Evolutionary conservation across 2,329 filamentous ascomycete species (phyloP), one percentile per base, ranked within the genome.

Genomic region (Colletotrichum falcatum): DNA sequence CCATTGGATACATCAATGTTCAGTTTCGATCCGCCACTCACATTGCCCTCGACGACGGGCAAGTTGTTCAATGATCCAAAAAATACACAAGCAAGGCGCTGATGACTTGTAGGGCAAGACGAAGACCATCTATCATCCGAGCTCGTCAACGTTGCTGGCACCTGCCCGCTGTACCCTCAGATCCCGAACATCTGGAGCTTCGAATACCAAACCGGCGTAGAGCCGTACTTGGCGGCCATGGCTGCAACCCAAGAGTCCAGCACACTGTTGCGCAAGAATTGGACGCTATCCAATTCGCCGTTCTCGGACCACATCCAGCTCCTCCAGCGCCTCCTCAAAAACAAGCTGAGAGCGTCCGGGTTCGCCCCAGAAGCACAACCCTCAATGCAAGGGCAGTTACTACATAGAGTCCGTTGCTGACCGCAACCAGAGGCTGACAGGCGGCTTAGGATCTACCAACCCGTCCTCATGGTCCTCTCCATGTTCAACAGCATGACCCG

Each of bases 401-500:
- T 26, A 3, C 3, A 33, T 28, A 14, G 14, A 49, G 23, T 49
- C 8, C 48, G 1, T 28, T 28, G 12, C n/a, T 26, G 7, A 23
- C 3, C 23, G 26, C 6, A 53, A 39, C 7, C 46, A 44, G 20
- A 49, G 26, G 53, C 26, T 18, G 42, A 48, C 28, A 9, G 0
- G 1, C 3, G 30, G 3, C 23, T 59, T 48, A 56, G 53, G 5
- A 9, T 23, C 0, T 79, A 79, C 6, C 77, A 79, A 48, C 73
- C 76, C 0, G 76, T 79, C 0, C 64, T 75, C 3, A 79, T 77
- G 74, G 76, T 79, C 0, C 65, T 80, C 1, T 75, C 78, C 26
- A 75, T 80, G 71, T 80, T 80, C 69, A 80, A 80, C 65, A 79
- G 78, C 72, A 75, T 80, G 60, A 79, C 78, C 0, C 73, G 79